Evolutionary conservation across 345 rosid species (phyloP).

Genomic region (Eucalyptus grandis): DNA sequence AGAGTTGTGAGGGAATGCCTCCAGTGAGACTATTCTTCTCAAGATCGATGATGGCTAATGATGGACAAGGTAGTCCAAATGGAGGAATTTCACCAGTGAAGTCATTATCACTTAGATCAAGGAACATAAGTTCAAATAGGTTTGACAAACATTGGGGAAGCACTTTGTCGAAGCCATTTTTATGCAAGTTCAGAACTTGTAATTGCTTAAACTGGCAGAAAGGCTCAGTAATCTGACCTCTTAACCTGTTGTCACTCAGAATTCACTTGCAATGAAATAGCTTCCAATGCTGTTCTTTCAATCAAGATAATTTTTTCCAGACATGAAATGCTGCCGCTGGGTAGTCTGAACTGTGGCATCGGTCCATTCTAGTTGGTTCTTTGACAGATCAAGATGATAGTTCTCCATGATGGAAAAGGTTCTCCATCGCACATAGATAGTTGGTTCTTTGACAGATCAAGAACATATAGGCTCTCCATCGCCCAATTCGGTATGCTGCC

Average conservation of each 20-base stretch:
- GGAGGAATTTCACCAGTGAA: background rate
- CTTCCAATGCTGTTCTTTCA: fast-evolving
- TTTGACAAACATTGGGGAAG: background rate
- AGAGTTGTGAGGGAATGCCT: background rate
- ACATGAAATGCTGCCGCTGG: too few species aligned
- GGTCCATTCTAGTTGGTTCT: background rate
- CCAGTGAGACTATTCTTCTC: background rate
- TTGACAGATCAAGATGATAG: background rate
- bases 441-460: background rate
- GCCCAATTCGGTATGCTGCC: background rate
- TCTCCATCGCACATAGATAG: too few species aligned
- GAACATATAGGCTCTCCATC: fast-evolving
- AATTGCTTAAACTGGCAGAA: background rate
- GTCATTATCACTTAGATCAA: background rate
- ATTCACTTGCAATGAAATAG: too few species aligned
- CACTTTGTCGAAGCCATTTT: background rate
- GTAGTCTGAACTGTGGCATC: too few species aligned
- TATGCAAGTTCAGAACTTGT: background rate
- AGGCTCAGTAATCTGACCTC: background rate
- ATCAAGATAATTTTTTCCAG: too few species aligned
- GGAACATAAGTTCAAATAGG: fast-evolving
- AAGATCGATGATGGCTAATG: fast-evolving
- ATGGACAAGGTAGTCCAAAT: fast-evolving
- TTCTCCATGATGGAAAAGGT: too few species aligned
- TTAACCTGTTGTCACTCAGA: background rate